Evolutionary conservation across 306 rosid species (phyloP).

Genomic region (Calophaca sinica): DNA sequence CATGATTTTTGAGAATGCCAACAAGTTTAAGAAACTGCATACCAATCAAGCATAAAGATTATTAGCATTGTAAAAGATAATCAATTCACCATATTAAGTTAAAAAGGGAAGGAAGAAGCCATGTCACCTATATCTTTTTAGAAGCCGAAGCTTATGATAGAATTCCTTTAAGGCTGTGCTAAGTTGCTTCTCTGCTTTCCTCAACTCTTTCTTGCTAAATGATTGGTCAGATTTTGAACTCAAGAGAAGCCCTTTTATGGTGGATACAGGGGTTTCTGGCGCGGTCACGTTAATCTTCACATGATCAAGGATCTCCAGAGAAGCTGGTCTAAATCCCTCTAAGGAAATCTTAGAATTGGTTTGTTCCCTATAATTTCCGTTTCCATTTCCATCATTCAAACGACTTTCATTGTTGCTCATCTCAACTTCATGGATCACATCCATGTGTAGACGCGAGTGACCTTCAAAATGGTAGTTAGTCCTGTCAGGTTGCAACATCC

Average conservation of each 20-base stretch:
- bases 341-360: background rate
- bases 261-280: slow-evolving; percentile 66
- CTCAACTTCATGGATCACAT: slow-evolving; percentile 72
- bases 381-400: slow-evolving; percentile 45
- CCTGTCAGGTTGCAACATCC: slow-evolving; percentile 21
- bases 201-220: slow-evolving; percentile 65
- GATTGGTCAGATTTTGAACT: slow-evolving; percentile 50
- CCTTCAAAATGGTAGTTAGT: slow-evolving; percentile 46
- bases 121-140: slow-evolving; percentile 69
- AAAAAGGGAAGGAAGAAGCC: slow-evolving; percentile 19
- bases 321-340: slow-evolving; percentile 53
- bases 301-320: slow-evolving; percentile 63
- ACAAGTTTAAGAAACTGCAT: slow-evolving; percentile 71
- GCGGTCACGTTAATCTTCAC: slow-evolving; percentile 60
- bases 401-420: slow-evolving; percentile 51
- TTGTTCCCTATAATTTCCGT: slow-evolving; percentile 31
- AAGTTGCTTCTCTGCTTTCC: slow-evolving; percentile 66
- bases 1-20: slow-evolving; percentile 85
- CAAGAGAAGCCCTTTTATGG: slow-evolving; percentile 60
- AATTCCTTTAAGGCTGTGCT: slow-evolving; percentile 66
- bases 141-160: slow-evolving; percentile 69
- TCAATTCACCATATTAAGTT: background rate
- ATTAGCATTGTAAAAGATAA: background rate
- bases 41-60: slow-evolving; percentile 31
- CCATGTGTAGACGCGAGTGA: slow-evolving; percentile 45